Conservation (phyloP, 2,329 filamentous ascomycete species). For the Sporothrix inflata region DNA sequence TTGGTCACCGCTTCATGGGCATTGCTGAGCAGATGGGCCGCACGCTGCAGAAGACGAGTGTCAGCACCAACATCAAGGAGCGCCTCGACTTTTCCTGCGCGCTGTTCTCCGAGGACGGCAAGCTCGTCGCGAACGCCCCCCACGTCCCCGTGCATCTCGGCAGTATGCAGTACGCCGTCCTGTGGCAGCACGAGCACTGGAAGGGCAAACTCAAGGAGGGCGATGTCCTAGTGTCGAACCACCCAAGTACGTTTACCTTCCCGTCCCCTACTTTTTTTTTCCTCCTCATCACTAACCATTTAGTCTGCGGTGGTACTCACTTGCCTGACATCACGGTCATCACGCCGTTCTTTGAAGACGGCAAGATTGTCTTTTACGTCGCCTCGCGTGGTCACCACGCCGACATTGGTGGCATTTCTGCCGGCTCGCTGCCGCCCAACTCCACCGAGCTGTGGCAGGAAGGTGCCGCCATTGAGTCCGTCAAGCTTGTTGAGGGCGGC, state of each 20-base stretch:
- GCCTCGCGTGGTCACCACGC: conserved; percentile 80
- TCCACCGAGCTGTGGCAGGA: conserved; percentile 67
- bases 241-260: conserved; percentile 52
- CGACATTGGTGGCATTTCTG: conserved; percentile 80
- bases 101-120: conserved; percentile 74
- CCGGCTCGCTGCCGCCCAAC: conserved; percentile 79
- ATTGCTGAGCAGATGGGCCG: conserved; percentile 85
- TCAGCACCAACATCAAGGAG: conserved; percentile 81
- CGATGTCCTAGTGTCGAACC: conserved; percentile 82
- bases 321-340: conserved; percentile 81
- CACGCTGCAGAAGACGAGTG: conserved; percentile 77
- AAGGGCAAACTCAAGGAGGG: conserved; percentile 75
- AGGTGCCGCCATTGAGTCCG: conserved; percentile 65
- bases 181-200: conserved; percentile 78
- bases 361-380: conserved; percentile 79
- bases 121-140: conserved; percentile 76
- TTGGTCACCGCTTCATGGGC: conserved; percentile 82
- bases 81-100: conserved; percentile 83
- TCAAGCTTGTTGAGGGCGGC: conserved; percentile 74
- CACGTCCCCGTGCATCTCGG: conserved; percentile 81
- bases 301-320: conserved; percentile 57
- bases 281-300: neutral
- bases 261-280: neutral
- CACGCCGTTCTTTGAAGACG: conserved; percentile 71
- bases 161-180: conserved; percentile 80